Base-by-base conservation (phyloP, 345 rosid genomes). In the Citrus hindsii region DNA sequence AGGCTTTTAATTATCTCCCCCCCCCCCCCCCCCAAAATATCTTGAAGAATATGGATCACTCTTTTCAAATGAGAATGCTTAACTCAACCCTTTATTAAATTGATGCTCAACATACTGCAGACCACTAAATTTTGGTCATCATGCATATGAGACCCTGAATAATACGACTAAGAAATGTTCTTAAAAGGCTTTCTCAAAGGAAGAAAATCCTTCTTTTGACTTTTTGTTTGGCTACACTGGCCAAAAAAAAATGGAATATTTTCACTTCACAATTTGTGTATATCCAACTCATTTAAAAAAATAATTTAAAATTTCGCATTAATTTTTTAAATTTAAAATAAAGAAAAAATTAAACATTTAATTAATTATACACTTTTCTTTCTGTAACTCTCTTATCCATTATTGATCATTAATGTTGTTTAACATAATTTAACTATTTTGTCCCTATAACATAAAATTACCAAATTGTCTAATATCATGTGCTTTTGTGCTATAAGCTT, bases 1-100 rank as follows among this genome's bases (percentile, higher is more conserved):
- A 51, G 77, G 21, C 35, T 35, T 64, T 74, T 25, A 66, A 77
- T 60, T 56, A 33, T 46, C 78, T 4, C 83, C 72, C 69, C 76
- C 78, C 10, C 83, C 72, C 69, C 76, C 32, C 32, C 30, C 30
- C 32, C 32, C 32, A 2, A 3, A 62, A 83, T 83, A 78, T 82
- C 7, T 76, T 68, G 79, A 74, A 71, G 74, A 82, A 80, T 68
- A 67, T 77, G 56, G 75, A 74, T 74, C 73, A 72, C 60, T 56
- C 56, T 40, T 69, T 27, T 65, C 46, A 42, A 61, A 74, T 42
- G 4, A 19, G 69, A 74, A 40, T 18, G 4, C 53, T 46, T 22
- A 67, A 30, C 21, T 63, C 67, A 63, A 63, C 37, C 22, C 22
- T 32, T 27, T 2, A 18, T 27, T 32, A 14, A 27, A 63, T 30